These are phyloP conservation scores for Abortiporus biennis DNA, from an alignment of 1,284 basidiomycete species.

Conservation along the genomic window DNA sequence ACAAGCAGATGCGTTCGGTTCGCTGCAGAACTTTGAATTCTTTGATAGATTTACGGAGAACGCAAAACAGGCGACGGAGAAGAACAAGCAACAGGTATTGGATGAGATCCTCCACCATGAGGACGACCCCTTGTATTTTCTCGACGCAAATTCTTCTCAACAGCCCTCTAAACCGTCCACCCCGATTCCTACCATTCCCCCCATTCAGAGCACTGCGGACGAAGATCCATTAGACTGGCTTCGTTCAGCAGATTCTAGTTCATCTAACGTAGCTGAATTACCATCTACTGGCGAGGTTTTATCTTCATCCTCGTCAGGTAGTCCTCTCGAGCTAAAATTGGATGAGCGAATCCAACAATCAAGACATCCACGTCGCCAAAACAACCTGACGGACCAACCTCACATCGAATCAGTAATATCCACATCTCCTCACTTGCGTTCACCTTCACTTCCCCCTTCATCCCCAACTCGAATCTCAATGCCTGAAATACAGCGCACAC, in stretches of 20 bases:
- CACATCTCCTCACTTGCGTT: constrained; percentile 16
- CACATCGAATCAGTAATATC: constrained; percentile 3
- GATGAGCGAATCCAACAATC: constrained; percentile 3
- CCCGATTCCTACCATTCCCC: constrained; percentile 10
- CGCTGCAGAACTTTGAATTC: constrained; percentile 33
- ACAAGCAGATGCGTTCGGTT: constrained; percentile 16
- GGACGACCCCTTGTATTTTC: constrained; percentile 62
- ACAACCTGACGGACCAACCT: constrained; percentile 2
- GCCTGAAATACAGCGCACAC: constrained; percentile 26
- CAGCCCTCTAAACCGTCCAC: constrained; percentile 9
- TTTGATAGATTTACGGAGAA: constrained; percentile 53
- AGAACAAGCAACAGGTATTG: constrained; percentile 44
- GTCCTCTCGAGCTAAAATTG: background rate
- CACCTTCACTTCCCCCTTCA: constrained; percentile 26
- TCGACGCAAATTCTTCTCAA: constrained; percentile 8
- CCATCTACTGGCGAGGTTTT: background rate
- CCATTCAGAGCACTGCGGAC: background rate
- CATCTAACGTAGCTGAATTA: background rate
- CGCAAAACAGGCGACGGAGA: constrained; percentile 46
- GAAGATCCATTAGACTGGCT: background rate
- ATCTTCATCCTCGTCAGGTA: background rate
- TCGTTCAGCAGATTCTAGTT: background rate
- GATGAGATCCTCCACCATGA: constrained; percentile 60
- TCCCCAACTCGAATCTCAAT: constrained; percentile 18
- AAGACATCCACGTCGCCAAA: constrained; percentile 4